Evolutionary conservation across 2,329 filamentous ascomycete species (phyloP), one percentile per base, ranked within the genome.

Genomic region (Cladosporium sp.): DNA sequence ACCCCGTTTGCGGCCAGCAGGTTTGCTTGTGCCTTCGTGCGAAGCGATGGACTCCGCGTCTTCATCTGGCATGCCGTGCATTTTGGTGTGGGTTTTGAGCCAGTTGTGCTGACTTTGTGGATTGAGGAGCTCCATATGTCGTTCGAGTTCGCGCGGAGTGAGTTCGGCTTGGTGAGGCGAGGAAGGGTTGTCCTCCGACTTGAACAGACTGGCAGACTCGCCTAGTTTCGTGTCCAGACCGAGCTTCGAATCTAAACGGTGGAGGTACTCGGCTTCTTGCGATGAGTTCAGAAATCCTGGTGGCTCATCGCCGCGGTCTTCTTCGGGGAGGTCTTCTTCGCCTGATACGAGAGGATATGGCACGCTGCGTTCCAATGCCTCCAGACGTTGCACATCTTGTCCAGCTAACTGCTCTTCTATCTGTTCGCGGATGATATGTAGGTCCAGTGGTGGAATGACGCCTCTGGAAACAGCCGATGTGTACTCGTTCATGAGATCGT

Each of bases 101-200:
- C 93, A 98, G 68, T 94, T 96, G 72, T 95, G 94, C 3, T 95
- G 91, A 52, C 88, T 94, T 36, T 89, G 87, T 0, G 91, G 90
- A 66, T 97, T 97, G 45, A 80, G 80, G 19, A 89, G 69, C 49
- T 82, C 76, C 38, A 76, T 67, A 46, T 64, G 61, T 20, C 65
- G 57, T 29, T 81, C 73, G 51, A 75, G 70, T 46, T 71, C 65
- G 59, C 75, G 73, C 36, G 75, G 66, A 38, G 62, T 73, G 43
- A 67, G 52, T 5, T 64, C 70, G 50, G 66, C 64, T 53, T 60
- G 59, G 63, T 56, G 68, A 15, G 42, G 38, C 5, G 38, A 43
- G 15, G 38, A 38, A 7, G 47, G 32, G 11, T 50, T 29, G 12
- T 20, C 43, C 3, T 15, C 8, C 8, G 36, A 32, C 22, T 46